phyloP scores from a whole-genome alignment of 2,329 filamentous ascomycete species.

The Aphanocladium album region DNA sequence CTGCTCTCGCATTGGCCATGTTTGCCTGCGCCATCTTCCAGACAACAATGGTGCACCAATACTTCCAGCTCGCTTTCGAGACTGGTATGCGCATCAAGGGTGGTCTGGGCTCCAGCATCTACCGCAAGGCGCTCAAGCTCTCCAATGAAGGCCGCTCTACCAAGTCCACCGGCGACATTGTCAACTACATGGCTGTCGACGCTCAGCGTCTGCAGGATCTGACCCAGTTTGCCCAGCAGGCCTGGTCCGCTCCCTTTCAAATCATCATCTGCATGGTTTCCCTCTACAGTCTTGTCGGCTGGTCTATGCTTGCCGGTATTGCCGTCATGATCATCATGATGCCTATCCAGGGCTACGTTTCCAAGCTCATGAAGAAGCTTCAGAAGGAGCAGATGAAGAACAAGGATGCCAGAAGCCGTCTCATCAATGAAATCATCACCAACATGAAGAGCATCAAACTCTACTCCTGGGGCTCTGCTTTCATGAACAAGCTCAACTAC shows the following conservation, averaged over 20 bases:
- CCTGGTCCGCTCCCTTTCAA: conserved; percentile 97
- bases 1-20: conserved; percentile 86
- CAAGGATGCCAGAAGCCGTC: conserved; percentile 85
- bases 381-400: conserved; percentile 99
- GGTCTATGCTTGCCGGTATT: conserved; percentile 93
- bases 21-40: conserved; percentile 82
- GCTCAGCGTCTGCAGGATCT: conserved; percentile 92
- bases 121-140: conserved; percentile 81
- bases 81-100: conserved; percentile 97
- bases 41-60: conserved; percentile 90
- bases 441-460: conserved; percentile 99
- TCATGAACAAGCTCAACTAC: conserved; percentile 95
- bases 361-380: conserved; percentile 85
- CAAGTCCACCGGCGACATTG: conserved; percentile 95
- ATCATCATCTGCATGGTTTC: conserved; percentile 94
- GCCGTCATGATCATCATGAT: conserved; percentile 97
- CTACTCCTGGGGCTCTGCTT: conserved; percentile 94
- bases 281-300: conserved; percentile 88
- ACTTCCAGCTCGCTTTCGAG: conserved; percentile 92
- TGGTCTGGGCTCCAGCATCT: conserved; percentile 83
- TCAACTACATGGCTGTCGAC: conserved; percentile 99
- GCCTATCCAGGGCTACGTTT: conserved; percentile 88
- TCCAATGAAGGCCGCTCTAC: conserved; percentile 87
- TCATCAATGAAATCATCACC: conserved; percentile 97
- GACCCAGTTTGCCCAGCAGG: conserved; percentile 89